phyloP scores from a whole-genome alignment of 2,329 filamentous ascomycete species.

The Gnomoniopsis smithogilvyi region DNA sequence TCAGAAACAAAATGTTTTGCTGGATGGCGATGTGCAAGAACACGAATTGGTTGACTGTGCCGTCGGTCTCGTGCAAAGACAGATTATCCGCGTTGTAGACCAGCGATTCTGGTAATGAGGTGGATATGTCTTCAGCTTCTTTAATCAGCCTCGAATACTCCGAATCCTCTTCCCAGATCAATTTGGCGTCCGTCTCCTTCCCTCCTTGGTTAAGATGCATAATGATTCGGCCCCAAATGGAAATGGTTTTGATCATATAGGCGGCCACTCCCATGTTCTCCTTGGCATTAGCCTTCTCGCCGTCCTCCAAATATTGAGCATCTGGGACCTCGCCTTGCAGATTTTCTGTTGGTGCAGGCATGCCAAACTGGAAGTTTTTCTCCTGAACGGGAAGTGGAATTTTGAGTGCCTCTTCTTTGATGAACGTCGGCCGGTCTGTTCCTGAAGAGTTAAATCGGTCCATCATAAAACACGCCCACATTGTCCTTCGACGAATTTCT shows the following conservation, averaged over 20 bases:
- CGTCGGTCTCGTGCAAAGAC: conserved; percentile 77
- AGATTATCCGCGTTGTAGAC: conserved; percentile 79
- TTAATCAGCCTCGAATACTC: conserved; percentile 68
- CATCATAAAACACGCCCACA: conserved; percentile 99
- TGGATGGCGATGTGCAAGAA: conserved; percentile 89
- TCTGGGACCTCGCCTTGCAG: conserved; percentile 69
- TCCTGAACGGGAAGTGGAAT: conserved; percentile 92
- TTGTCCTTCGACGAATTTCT: conserved; percentile 87
- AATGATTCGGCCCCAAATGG: conserved; percentile 86
- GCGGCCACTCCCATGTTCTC: conserved; percentile 94
- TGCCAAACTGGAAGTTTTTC: conserved; percentile 84
- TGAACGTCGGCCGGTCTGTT: conserved; percentile 86
- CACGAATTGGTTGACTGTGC: conserved; percentile 85
- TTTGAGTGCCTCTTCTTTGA: conserved; percentile 83
- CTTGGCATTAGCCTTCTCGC: conserved; percentile 61
- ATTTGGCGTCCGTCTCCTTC: conserved; percentile 70
- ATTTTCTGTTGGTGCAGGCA: conserved; percentile 82
- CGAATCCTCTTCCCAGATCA: conserved; percentile 82
- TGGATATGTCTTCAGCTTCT: conserved; percentile 68
- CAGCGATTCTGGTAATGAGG: conserved; percentile 67
- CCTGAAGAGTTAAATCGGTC: conserved; percentile 96
- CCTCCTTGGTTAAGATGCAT: conserved; percentile 89
- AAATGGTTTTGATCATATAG: conserved; percentile 81
- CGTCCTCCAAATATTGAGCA: conserved; percentile 59
- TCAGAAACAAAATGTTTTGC: conserved; percentile 86